Evolutionary conservation across 768 basidiomycete species (phyloP).

Genomic region (Auricularia cornea): DNA sequence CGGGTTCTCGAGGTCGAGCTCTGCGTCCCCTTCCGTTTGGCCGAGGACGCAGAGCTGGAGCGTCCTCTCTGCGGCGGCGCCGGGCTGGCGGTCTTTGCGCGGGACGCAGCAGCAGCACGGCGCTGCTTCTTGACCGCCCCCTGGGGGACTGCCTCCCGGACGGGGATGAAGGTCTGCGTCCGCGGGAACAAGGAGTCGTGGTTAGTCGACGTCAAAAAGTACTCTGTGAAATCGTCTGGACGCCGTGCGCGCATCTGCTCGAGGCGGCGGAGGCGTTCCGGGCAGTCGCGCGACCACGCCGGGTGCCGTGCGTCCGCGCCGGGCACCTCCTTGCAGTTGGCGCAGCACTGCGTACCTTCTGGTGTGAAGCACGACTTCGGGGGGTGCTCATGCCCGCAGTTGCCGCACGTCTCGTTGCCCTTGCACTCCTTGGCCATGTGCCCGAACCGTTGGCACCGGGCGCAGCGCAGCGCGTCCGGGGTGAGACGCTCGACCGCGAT

Average conservation of each 20-base stretch:
- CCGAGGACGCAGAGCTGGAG: too few relatives aligned
- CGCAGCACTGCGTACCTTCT: too few relatives aligned
- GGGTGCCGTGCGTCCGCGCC: background rate
- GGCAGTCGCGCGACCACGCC: background rate
- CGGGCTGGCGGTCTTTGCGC: too few relatives aligned
- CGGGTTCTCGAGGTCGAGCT: too few relatives aligned
- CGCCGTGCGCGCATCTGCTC: background rate
- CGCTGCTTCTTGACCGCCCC: too few relatives aligned
- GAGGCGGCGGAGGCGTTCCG: background rate
- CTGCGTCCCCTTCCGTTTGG: too few relatives aligned
- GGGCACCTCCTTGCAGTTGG: too few relatives aligned
- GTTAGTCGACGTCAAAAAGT: background rate
- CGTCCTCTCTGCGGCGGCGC: background rate
- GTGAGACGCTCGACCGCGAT: background rate
- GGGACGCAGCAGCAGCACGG: too few relatives aligned
- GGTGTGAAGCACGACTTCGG: background rate
- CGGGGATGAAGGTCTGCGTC: background rate
- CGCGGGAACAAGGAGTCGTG: background rate
- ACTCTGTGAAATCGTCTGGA: background rate
- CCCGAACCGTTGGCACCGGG: background rate
- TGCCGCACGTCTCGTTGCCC: background rate
- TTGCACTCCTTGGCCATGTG: background rate
- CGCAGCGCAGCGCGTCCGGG: background rate
- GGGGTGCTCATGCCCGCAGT: background rate
- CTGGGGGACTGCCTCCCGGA: background rate